Conservation (phyloP, 2,329 filamentous ascomycete species). For the Arachnomyces sp. region DNA sequence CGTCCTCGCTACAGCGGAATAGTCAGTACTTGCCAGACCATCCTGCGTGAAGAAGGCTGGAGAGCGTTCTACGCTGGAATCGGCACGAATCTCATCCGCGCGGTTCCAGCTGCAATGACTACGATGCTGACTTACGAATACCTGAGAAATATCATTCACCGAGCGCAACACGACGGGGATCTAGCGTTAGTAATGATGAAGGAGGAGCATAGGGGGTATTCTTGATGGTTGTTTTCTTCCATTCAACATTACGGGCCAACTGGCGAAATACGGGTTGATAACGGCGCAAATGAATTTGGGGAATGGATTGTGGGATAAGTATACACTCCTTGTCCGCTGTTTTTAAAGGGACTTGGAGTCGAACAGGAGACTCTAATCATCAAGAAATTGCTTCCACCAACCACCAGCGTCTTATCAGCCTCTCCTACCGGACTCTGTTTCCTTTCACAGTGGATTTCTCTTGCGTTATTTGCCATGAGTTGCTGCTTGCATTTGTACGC, state of each 20-base stretch:
- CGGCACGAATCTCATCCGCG: conserved; percentile 94
- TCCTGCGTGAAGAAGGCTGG: conserved; percentile 88
- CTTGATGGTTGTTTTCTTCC: not conserved
- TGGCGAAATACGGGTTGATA: too few species aligned
- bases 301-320: too few species aligned
- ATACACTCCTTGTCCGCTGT: too few species aligned
- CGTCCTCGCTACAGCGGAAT: conserved; percentile 64
- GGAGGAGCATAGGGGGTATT: conserved; percentile 5
- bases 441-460: too few species aligned
- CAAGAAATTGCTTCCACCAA: too few species aligned
- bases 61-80: conserved; percentile 93
- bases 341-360: too few species aligned
- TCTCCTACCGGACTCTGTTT: too few species aligned
- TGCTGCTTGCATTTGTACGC: too few species aligned
- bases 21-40: conserved; percentile 72
- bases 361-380: too few species aligned
- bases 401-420: too few species aligned
- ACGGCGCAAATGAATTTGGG: too few species aligned
- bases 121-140: conserved; percentile 97
- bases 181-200: not conserved
- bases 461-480: too few species aligned
- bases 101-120: conserved; percentile 89
- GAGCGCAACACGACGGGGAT: conserved; percentile 47
- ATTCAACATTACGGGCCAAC: not conserved
- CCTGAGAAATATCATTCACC: conserved; percentile 48